Evolutionary conservation across 2,329 filamentous ascomycete genomes (phyloP), one percentile per base, ranked within the genome.

Genomic region (Monilinia laxa): DNA sequence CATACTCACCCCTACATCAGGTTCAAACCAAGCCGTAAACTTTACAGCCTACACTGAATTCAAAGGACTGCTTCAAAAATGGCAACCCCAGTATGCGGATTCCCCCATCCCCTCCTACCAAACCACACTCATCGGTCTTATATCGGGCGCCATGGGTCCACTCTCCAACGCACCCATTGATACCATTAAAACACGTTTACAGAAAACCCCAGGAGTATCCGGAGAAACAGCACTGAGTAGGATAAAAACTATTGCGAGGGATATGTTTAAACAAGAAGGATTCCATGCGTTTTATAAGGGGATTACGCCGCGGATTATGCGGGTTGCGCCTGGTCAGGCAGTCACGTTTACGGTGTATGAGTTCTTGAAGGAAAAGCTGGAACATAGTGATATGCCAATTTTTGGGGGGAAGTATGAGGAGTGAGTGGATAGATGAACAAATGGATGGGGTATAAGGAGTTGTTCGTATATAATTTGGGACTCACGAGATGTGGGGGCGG

Each of bases 31-130:
- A 83, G 95, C 96, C 57, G 93, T 94, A 79, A 99, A 99, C 83
- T 99, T 99, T 83, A 98, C 94, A 18, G 94, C 95, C 14, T 99
- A 99, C 82, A 91, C 90, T 0, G 92, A 98, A 80, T 89, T 99
- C 80, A 96, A 97, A 82, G 86, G 90, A 68, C 82, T 83, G 63
- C 83, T 98, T 63, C 88, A 92, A 77, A 80, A 83, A 60, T 86
- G 82, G 76, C 93, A 96, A 79, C 89, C 90, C 10, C 82, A 90
- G 73, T 89, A 87, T 69, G 82, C 82, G 64, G 80, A 85, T 70
- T 78, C 77, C 20, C 87, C 87, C 72, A 82, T 99, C 53, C 94
- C 95, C 2, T 87, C 87, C 64, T 98, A 90, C 80, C 93, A 98
- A 81, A 99, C 95, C 2, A 93, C 92, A 7, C 62, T 94, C 9